Evolutionary conservation across 2,329 filamentous ascomycete genomes (phyloP).

Genomic region (Pseudocercospora eumusae): DNA sequence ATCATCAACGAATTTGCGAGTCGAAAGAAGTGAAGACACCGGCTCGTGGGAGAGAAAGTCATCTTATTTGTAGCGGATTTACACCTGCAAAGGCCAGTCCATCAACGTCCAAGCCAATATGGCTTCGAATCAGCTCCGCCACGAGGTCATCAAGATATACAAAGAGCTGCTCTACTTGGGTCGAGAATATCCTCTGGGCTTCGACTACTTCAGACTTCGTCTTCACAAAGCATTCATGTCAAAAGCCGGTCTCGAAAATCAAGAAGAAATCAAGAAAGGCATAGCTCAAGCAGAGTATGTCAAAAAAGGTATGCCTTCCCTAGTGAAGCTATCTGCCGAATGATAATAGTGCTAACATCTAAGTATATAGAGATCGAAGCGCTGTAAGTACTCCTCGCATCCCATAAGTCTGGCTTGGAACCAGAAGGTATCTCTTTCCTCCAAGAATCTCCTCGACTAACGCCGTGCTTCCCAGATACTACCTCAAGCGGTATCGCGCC

Average conservation of each 20-base stretch:
- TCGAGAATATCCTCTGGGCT: slow-evolving; percentile 83
- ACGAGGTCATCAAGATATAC: slow-evolving; percentile 81
- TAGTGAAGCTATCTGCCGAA: not conserved
- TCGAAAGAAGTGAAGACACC: not conserved
- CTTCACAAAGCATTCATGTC: slow-evolving; percentile 83
- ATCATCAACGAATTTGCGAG: not conserved
- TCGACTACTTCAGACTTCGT: slow-evolving; percentile 75
- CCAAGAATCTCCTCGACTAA: not conserved
- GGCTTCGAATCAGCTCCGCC: slow-evolving; percentile 54
- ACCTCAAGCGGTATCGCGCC: slow-evolving; percentile 85
- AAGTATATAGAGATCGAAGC: slow-evolving; percentile 75
- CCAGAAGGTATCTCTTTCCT: slow-evolving; percentile 11
- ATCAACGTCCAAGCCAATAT: slow-evolving; percentile 14
- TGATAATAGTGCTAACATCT: not conserved
- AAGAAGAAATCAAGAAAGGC: slow-evolving; percentile 71
- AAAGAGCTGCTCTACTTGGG: slow-evolving; percentile 89
- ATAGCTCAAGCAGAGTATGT: slow-evolving; percentile 83
- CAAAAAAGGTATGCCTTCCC: slow-evolving; percentile 69
- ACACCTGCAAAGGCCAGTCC: not conserved
- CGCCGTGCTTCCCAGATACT: slow-evolving; percentile 64
- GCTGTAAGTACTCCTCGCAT: slow-evolving; percentile 62
- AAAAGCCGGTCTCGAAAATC: slow-evolving; percentile 69
- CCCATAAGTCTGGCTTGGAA: not conserved
- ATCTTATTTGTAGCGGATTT: not conserved
- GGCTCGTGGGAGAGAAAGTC: not conserved